Percentiles rank a stretch among this genome's conserved stretches.
Conservation (phyloP, 495 filamentous ascomycete genomes). For the Xylaria bambusicola region DNA sequence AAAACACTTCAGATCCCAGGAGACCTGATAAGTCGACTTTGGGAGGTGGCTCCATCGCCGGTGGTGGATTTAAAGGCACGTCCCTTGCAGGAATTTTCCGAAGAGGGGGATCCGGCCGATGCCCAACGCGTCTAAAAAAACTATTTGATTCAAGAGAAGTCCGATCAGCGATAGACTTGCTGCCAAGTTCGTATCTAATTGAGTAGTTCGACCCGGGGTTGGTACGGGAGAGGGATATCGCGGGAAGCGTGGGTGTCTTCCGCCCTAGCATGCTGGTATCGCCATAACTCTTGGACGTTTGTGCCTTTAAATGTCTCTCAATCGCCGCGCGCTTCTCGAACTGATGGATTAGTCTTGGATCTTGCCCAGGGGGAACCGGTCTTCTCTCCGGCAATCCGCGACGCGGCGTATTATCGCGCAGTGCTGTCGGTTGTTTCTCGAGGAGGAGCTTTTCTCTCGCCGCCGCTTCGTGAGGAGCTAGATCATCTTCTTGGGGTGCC, state of each 20-base stretch:
- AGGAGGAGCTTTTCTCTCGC: conserved; percentile 24
- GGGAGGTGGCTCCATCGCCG: too few relatives aligned
- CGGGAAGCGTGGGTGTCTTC: too few relatives aligned
- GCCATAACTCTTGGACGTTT: conserved; percentile 1
- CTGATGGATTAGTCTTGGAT: too few relatives aligned
- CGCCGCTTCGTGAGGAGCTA: conserved; percentile 21
- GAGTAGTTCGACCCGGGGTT: background rate
- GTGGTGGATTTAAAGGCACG: background rate
- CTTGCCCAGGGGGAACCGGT: too few relatives aligned
- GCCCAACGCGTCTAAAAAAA: background rate
- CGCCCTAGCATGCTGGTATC: too few relatives aligned
- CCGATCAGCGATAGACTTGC: background rate
- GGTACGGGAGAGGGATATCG: background rate
- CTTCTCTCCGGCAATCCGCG: conserved; percentile 21
- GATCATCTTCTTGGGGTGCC: conserved; percentile 15
- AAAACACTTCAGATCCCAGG: background rate
- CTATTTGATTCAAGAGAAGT: background rate
- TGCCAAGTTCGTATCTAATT: background rate
- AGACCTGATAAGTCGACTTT: background rate
- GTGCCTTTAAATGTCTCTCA: background rate
- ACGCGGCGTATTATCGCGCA: too few relatives aligned
- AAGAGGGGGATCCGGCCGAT: background rate
- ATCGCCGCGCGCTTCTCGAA: too few relatives aligned
- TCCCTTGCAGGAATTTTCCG: background rate
- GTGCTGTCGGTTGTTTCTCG: too few relatives aligned